A percentile compares a stretch with the other conserved stretches of the same genome.
These are phyloP conservation scores for Liriodendron chinense DNA, from an alignment of 164 flowering plant species.

Conservation along the genomic window DNA sequence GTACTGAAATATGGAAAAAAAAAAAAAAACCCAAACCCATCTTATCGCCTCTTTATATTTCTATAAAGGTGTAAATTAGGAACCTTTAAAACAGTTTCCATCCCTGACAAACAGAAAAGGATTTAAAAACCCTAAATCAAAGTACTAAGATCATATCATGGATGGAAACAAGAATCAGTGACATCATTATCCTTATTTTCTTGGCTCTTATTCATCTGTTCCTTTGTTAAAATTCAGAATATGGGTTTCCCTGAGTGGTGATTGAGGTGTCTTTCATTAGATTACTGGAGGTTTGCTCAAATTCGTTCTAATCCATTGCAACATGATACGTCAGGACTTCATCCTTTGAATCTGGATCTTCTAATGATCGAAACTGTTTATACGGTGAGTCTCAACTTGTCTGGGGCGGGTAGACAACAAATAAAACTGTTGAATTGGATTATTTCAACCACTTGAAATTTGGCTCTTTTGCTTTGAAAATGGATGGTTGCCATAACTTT, in stretches of 20 bases:
- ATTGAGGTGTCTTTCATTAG: no score
- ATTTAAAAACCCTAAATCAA: not conserved
- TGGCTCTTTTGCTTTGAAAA: no score
- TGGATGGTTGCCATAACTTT: no score
- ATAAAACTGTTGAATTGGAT: no score
- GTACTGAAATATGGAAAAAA: conserved; percentile 2
- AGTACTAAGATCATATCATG: not conserved
- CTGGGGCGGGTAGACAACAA: no score
- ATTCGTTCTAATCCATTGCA: no score
- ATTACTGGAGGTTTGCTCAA: no score
- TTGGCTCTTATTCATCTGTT: not conserved
- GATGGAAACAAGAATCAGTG: not conserved
- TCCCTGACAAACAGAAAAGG: not conserved
- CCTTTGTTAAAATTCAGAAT: not conserved
- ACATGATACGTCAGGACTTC: no score
- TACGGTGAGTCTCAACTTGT: no score
- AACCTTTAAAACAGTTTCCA: not conserved
- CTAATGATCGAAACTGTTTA: no score
- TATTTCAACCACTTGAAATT: no score
- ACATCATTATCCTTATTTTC: not conserved
- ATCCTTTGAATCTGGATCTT: no score
- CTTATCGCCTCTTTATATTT: conserved; percentile 2
- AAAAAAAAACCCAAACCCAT: not conserved
- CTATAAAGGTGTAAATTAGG: not conserved
- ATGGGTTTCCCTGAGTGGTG: not conserved